phyloP scores from a whole-genome alignment of 495 filamentous ascomycete species.

The Parachaetomium inaequale region DNA sequence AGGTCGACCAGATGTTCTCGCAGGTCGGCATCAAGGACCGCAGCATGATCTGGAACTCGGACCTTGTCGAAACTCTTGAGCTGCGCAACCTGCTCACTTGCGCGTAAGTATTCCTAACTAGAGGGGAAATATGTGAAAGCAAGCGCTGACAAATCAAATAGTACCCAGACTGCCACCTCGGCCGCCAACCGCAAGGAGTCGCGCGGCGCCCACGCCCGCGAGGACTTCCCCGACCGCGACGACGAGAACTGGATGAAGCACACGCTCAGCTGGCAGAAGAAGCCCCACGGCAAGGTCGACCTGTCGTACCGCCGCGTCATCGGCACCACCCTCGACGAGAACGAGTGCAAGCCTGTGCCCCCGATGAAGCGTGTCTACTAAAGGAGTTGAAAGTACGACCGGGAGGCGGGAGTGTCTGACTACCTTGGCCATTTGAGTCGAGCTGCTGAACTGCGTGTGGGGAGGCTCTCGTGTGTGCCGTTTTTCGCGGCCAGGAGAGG shows the following conservation, averaged over 20 bases:
- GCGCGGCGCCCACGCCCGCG: constrained; percentile 88
- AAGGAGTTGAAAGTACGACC: not conserved
- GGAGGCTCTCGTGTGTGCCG: not conserved
- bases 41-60: constrained; percentile 99
- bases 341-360: constrained; percentile 82
- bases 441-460: not conserved
- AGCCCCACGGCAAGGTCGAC: constrained; percentile 73
- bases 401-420: not conserved
- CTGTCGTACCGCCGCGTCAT: constrained; percentile 75
- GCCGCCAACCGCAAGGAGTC: constrained; percentile 91
- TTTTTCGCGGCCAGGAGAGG: not conserved
- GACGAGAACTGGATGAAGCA: constrained; percentile 99
- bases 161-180: constrained; percentile 78
- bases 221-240: constrained; percentile 91
- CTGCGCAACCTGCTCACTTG: constrained; percentile 90
- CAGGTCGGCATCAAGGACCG: constrained; percentile 93
- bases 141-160: constrained; percentile 18
- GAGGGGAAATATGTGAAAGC: not conserved
- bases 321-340: constrained; percentile 76
- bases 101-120: constrained; percentile 59
- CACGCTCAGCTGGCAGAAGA: constrained; percentile 89
- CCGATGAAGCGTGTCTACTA: constrained; percentile 86
- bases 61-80: constrained; percentile 93
- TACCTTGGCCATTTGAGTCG: not conserved
- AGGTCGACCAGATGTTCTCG: constrained; percentile 73